Base-by-base conservation (phyloP, 768 basidiomycete genomes). In the Tulasnella sp. region DNA sequence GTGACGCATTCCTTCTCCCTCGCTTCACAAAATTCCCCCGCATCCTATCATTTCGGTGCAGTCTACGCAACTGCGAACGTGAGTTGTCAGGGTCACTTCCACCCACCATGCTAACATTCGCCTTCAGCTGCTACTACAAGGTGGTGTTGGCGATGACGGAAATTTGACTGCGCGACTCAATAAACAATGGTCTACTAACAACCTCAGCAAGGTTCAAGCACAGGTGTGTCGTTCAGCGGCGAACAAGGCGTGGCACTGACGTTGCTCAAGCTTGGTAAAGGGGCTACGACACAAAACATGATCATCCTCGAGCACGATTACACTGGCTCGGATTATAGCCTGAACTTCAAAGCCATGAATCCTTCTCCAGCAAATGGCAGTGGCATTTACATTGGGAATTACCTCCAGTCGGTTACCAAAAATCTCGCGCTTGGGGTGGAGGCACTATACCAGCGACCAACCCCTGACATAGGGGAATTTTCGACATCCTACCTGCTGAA, bases 1-100 rank as follows among this genome's bases (percentile, higher is more conserved):
- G 86, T 97, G 64, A 93, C 92, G 60, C 96, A 99, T 70, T 87
- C 91, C 21, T 97, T 99, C 72, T 77, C 83, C 59, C 74, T 97
- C 57, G 96, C 90, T 17, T 90, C 89, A 17, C 84, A 86, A 69
- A 79, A 82, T n/a, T 70, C 76, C 0, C 79, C 89, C 1, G 78
- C 94, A 12, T 85, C 84, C 29, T 99, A 99, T 71, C 92, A 90
- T 70, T 97, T 98, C 67, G 88, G 86, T 57, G 90, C 92, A 8
- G 79, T 96, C 49, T 97, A 84, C 71, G 92, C 86, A 12, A 94
- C 83, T 65, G 76, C 81, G 64, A 77, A 77, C 68, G 93, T 96
- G 64, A 49, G 69, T 64, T 25, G 19, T 7, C 41, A 14, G 15
- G 14, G 35, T 9, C 19, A 50, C 27, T 40, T 17, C 37, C 23